phyloP scores from a whole-genome alignment of 2,329 filamentous ascomycete genomes.

The Aphanocladium album region DNA sequence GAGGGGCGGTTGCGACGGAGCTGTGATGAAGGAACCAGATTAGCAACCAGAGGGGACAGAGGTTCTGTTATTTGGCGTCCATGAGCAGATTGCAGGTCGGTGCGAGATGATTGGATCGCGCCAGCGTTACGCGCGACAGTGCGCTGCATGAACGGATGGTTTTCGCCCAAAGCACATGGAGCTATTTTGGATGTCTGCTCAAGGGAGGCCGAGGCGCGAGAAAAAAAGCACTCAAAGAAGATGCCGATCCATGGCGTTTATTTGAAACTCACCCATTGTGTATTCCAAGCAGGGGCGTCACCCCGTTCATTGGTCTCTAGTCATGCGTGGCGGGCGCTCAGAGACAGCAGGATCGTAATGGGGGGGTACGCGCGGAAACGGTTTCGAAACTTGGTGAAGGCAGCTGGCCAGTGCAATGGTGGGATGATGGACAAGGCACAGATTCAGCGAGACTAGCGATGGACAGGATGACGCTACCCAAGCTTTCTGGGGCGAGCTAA shows the following conservation, averaged over 20 bases:
- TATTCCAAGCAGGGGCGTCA: conserved; percentile 10
- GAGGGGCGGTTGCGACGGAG: conserved; percentile 11
- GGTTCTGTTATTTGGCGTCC: neutral
- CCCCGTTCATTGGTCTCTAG: conserved; percentile 9
- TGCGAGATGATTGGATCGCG: neutral
- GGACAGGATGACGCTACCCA: conserved; percentile 6
- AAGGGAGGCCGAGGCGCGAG: neutral
- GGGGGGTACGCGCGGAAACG: neutral
- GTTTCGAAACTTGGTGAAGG: conserved; percentile 2
- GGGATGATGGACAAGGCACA: neutral
- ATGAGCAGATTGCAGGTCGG: neutral
- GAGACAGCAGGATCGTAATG: neutral
- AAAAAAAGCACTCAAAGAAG: neutral
- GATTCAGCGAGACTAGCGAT: neutral
- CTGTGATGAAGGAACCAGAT: neutral
- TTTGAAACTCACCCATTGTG: conserved; percentile 12
- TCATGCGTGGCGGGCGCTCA: conserved; percentile 12
- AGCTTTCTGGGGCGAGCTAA: neutral
- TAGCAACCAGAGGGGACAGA: neutral
- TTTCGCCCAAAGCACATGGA: conserved; percentile 1
- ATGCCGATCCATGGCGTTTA: neutral
- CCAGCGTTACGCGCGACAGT: neutral
- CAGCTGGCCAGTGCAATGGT: conserved; percentile 3
- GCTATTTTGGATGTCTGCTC: neutral
- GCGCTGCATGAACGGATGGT: conserved; percentile 3